A percentile compares a stretch with the other conserved stretches of the same genome.
phyloP scores from a whole-genome alignment of 345 rosid genomes.

The Bruguiera parviflora region DNA sequence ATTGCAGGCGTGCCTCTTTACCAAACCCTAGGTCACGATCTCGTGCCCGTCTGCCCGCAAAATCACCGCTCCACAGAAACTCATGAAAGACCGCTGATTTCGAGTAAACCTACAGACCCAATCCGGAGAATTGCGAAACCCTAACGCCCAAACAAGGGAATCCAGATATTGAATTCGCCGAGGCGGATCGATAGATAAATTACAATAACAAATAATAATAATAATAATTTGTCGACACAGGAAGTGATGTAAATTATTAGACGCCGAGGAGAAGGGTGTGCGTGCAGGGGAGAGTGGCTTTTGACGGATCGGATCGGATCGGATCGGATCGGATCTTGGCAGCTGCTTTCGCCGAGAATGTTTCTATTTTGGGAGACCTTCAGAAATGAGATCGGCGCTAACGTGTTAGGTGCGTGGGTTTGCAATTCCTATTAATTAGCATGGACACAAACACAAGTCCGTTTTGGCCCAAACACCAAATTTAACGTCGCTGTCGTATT shows the following conservation, averaged over 20 bases:
- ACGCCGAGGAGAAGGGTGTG: not conserved
- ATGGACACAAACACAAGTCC: no score
- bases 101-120: slow-evolving; percentile 16
- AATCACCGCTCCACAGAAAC: no score
- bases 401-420: no score
- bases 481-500: no score
- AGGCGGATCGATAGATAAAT: no score
- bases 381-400: not conserved
- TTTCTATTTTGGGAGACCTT: not conserved
- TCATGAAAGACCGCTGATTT: no score
- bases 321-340: slow-evolving; percentile 47
- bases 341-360: slow-evolving; percentile 9
- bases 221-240: no score
- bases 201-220: not conserved
- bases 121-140: slow-evolving; percentile 2
- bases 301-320: slow-evolving; percentile 47
- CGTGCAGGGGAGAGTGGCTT: not conserved
- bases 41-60: slow-evolving; percentile 27
- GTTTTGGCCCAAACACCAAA: no score
- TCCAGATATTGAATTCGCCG: not conserved
- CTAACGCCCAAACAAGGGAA: not conserved
- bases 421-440: no score
- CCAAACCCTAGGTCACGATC: slow-evolving; percentile 59
- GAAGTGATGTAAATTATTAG: no score
- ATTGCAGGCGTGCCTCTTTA: slow-evolving; percentile 5